Evolutionary conservation across 352 stramenopile species (phyloP).

Genomic region (Phytophthora brassicae): DNA sequence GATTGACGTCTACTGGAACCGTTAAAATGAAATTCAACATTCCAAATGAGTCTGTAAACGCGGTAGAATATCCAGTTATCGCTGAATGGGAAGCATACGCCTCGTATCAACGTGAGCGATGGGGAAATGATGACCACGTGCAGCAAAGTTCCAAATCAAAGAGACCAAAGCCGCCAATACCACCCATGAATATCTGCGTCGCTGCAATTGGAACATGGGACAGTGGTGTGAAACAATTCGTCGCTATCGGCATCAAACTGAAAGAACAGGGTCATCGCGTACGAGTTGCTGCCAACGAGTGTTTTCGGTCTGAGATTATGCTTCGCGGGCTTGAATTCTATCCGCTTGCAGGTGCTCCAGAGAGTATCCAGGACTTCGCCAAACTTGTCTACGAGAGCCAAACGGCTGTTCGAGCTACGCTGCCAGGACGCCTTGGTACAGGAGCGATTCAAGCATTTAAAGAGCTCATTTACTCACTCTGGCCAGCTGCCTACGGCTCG

Average conservation of each 20-base stretch:
- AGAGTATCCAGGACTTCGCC: constrained; percentile 30
- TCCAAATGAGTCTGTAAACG: constrained; percentile 20
- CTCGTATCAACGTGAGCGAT: constrained; percentile 7
- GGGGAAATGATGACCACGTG: constrained; percentile 1
- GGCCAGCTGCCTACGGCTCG: constrained; percentile 39
- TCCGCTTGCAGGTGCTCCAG: constrained; percentile 33
- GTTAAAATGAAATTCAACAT: constrained; percentile 24
- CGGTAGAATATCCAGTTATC: constrained; percentile 13
- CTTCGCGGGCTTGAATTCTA: constrained; percentile 50
- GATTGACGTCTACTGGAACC: constrained; percentile 11
- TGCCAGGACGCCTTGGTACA: constrained; percentile 22
- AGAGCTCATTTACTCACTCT: constrained; percentile 46
- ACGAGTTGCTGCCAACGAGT: constrained; percentile 70
- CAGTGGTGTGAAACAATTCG: constrained; percentile 59
- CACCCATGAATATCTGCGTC: constrained; percentile 43
- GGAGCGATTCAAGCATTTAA: constrained; percentile 36
- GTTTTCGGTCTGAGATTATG: constrained; percentile 60
- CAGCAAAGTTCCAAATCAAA: constrained; percentile 19
- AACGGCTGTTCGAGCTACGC: constrained; percentile 12
- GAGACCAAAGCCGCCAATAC: constrained; percentile 10
- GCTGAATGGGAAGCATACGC: constrained; percentile 26
- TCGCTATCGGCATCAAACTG: constrained; percentile 59
- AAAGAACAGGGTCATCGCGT: constrained; percentile 75
- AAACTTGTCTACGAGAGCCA: constrained; percentile 27
- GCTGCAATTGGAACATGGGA: constrained; percentile 44